phyloP scores from a whole-genome alignment of 768 basidiomycete genomes.

The Mycena leptocephala region DNA sequence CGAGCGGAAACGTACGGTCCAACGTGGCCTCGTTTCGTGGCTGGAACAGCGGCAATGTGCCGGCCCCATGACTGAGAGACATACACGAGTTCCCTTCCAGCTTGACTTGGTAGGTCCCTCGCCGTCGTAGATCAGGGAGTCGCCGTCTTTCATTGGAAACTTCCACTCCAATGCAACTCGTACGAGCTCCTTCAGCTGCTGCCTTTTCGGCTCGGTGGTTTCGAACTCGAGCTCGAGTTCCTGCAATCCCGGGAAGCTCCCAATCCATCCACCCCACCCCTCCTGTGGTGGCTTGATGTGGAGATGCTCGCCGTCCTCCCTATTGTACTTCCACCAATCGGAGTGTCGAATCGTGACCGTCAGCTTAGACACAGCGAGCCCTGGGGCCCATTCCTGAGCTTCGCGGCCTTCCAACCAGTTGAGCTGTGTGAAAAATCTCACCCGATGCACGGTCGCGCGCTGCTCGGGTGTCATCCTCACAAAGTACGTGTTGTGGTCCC shows the following conservation, averaged over 20 bases:
- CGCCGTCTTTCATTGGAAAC: conserved; percentile 2
- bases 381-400: background rate
- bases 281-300: conserved; percentile 10
- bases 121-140: conserved; percentile 18
- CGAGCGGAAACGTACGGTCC: background rate
- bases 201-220: conserved; percentile 39
- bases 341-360: conserved; percentile 38
- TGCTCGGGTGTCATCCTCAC: conserved; percentile 32
- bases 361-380: conserved; percentile 23
- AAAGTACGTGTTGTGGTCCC: conserved; percentile 33
- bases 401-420: conserved; percentile 33
- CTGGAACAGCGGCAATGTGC: no score
- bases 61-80: background rate
- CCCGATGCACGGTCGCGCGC: conserved; percentile 32
- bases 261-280: conserved; percentile 33
- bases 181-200: conserved; percentile 32
- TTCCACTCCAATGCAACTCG: conserved; percentile 15
- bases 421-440: conserved; percentile 41
- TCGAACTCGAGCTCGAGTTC: conserved; percentile 43
- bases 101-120: background rate
- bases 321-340: conserved; percentile 45
- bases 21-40: background rate
- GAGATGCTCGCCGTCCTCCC: conserved; percentile 37
- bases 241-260: conserved; percentile 23
- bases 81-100: conserved; percentile 19